phyloP scores from a whole-genome alignment of 192 early-diverging fungal species.

The Backusella parvicylindrica region DNA sequence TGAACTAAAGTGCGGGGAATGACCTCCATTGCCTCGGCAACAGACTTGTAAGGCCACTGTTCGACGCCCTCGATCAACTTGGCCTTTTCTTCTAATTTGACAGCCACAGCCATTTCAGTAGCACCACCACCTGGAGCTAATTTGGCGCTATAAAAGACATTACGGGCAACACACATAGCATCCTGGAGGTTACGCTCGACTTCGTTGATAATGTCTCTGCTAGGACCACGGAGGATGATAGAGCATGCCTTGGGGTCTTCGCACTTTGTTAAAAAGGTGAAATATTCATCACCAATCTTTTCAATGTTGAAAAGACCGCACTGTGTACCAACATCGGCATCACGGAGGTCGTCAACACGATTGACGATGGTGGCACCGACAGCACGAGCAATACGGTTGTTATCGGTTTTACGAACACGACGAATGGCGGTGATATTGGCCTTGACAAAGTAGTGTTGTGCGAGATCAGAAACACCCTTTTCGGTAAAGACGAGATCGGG shows the following conservation, averaged over 20 bases:
- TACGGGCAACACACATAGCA: slow-evolving; percentile 97
- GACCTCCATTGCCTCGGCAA: slow-evolving; percentile 94
- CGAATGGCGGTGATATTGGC: slow-evolving; percentile 96
- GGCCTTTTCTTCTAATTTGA: slow-evolving; percentile 85
- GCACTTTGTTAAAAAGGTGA: slow-evolving; percentile 92
- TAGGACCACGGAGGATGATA: slow-evolving; percentile 93
- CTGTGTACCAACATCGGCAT: slow-evolving; percentile 88
- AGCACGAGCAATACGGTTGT: slow-evolving; percentile 98
- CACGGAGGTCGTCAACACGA: slow-evolving; percentile 95
- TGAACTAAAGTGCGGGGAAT: slow-evolving; percentile 98
- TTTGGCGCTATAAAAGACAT: slow-evolving; percentile 94
- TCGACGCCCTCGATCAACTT: slow-evolving; percentile 87
- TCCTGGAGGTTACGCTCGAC: slow-evolving; percentile 99
- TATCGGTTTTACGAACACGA: slow-evolving; percentile 97
- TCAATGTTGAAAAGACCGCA: slow-evolving; percentile 94
- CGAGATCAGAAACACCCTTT: slow-evolving; percentile 98
- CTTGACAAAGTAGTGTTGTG: slow-evolving; percentile 98
- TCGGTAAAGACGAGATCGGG: slow-evolving; percentile 98
- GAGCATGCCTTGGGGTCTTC: slow-evolving; percentile 98
- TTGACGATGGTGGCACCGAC: slow-evolving; percentile 96
- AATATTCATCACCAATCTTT: slow-evolving; percentile 99
- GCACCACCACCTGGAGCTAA: slow-evolving; percentile 97
- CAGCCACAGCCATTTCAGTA: slow-evolving; percentile 94
- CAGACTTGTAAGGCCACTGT: slow-evolving; percentile 96
- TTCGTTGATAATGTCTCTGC: slow-evolving; percentile 97